phyloP scores from a whole-genome alignment of 2,329 filamentous ascomycete genomes.

The Hymenoscyphus occultus region DNA sequence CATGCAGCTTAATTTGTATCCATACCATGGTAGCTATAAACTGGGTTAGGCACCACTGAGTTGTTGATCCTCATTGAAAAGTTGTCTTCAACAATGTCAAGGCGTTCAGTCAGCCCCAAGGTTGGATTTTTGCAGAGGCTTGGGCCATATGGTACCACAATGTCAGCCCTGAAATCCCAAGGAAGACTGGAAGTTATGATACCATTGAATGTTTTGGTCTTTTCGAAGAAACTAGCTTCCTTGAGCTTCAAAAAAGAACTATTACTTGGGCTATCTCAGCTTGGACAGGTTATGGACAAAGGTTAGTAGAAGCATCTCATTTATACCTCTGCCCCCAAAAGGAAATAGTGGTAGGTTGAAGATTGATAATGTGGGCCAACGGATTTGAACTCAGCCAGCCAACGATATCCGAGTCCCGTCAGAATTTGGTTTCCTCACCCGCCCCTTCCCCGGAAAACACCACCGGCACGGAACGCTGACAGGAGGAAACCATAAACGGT shows the following conservation, averaged over 20 bases:
- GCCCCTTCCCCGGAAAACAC: too few species aligned
- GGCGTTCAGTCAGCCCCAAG: background rate
- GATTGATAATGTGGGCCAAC: background rate
- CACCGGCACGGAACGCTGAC: background rate
- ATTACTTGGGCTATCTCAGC: background rate
- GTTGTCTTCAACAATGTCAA: conserved; percentile 4
- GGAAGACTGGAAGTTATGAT: conserved; percentile 14
- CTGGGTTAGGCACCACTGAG: conserved; percentile 2
- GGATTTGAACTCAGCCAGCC: background rate
- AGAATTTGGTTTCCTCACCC: background rate
- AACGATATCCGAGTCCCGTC: background rate
- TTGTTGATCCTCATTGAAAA: conserved; percentile 10
- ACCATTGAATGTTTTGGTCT: conserved; percentile 14
- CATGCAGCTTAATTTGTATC: conserved; percentile 20
- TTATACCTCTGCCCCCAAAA: background rate
- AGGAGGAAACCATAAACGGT: background rate
- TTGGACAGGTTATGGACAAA: background rate
- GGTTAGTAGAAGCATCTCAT: background rate
- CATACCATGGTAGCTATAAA: conserved; percentile 19
- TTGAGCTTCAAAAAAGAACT: background rate
- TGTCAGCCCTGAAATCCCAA: conserved; percentile 5
- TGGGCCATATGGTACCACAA: conserved; percentile 15
- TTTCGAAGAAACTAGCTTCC: background rate
- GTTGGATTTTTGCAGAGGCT: background rate
- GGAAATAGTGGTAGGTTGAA: background rate